Conservation (phyloP, 148 eudicot species). For the Vaccinium darrowii region DNA sequence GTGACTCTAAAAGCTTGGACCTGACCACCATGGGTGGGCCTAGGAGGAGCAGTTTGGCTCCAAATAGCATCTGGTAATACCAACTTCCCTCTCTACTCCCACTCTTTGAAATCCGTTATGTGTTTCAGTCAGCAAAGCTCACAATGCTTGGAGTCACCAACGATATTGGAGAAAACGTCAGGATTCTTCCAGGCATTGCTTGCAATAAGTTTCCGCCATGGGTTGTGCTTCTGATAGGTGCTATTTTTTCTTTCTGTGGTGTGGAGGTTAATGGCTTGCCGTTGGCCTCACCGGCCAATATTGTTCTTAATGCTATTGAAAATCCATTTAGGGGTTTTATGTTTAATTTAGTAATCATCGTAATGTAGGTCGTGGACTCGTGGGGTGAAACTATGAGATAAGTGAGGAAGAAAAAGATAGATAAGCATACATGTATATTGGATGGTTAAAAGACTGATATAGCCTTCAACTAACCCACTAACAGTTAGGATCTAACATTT, state of each 20-base stretch:
- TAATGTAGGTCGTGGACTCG: background rate
- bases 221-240: conserved; percentile 60
- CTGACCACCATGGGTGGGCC: conserved; percentile 82
- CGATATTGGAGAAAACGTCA: conserved; percentile 76
- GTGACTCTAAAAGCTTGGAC: conserved; percentile 49
- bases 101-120: conserved; percentile 61
- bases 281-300: conserved; percentile 37
- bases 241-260: conserved; percentile 59
- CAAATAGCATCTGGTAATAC: conserved; percentile 71
- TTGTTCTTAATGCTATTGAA: background rate
- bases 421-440: too few relatives aligned
- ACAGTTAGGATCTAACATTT: too few relatives aligned
- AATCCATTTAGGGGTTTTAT: background rate
- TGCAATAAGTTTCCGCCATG: conserved; percentile 71
- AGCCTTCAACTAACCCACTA: too few relatives aligned
- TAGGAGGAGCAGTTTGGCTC: conserved; percentile 66
- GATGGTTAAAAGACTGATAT: too few relatives aligned
- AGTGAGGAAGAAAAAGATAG: background rate
- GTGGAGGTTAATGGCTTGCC: conserved; percentile 68
- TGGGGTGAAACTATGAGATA: background rate
- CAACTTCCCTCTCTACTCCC: conserved; percentile 71
- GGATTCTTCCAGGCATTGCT: conserved; percentile 55
- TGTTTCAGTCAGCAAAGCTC: conserved; percentile 59
- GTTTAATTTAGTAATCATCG: background rate
- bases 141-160: conserved; percentile 80